Percentiles rank a stretch among this genome's conserved stretches.
phyloP scores from a whole-genome alignment of 1,139 yeast species.

The Hemisphaericaspora xylofermentans region DNA sequence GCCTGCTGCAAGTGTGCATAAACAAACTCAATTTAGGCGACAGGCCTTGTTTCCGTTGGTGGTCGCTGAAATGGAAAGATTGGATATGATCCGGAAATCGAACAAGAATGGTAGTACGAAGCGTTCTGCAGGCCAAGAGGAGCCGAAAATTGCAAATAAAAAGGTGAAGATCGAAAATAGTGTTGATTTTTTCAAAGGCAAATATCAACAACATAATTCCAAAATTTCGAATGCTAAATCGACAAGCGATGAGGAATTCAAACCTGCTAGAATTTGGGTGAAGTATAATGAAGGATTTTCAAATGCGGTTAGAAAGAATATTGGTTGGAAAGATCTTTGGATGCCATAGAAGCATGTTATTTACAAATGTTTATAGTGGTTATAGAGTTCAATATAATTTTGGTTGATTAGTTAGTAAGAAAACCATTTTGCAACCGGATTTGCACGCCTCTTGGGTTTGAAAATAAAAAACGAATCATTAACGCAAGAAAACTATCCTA shows the following conservation, averaged over 20 bases:
- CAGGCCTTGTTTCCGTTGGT: constrained; percentile 40
- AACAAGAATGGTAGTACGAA: constrained; percentile 31
- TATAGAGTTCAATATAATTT: too few relatives aligned
- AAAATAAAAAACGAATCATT: too few relatives aligned
- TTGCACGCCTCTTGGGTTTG: too few relatives aligned
- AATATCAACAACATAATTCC: constrained; percentile 31
- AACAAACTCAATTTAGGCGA: constrained; percentile 30
- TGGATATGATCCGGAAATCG: constrained; percentile 21
- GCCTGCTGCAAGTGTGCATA: constrained; percentile 15
- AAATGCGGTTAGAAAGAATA: constrained; percentile 85
- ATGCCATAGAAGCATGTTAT: too few relatives aligned
- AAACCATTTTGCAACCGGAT: too few relatives aligned
- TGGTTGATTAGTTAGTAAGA: too few relatives aligned
- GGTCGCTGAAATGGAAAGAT: constrained; percentile 41
- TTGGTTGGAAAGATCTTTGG: constrained; percentile 80
- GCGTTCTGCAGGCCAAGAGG: constrained; percentile 23
- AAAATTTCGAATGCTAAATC: constrained; percentile 9
- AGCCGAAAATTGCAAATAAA: constrained; percentile 26
- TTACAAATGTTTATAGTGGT: too few relatives aligned
- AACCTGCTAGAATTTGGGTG: constrained; percentile 68
- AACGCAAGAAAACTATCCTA: too few relatives aligned
- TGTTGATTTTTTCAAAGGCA: constrained; percentile 41
- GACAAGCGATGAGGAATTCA: constrained; percentile 14
- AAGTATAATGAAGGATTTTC: constrained; percentile 93
- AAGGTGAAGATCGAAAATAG: constrained; percentile 25